Conservation (phyloP, 1,139 yeast genomes). For the Candida glucosophila region DNA sequence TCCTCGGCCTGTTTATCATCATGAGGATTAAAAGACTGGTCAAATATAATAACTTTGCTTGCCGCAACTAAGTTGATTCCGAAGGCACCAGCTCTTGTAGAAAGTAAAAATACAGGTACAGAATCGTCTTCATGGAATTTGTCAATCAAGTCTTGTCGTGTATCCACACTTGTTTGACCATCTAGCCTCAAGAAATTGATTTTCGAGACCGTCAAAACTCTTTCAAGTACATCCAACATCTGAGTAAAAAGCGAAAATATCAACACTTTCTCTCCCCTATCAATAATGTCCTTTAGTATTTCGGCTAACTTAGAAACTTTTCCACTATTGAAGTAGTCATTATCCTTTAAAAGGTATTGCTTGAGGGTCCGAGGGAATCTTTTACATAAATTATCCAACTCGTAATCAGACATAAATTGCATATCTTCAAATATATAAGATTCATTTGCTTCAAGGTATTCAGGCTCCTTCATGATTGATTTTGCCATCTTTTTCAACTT, state of each 20-base stretch:
- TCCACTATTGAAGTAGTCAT: slow-evolving; percentile 67
- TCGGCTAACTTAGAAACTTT: slow-evolving; percentile 53
- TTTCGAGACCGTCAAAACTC: slow-evolving; percentile 54
- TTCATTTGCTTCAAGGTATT: slow-evolving; percentile 66
- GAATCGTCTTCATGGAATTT: slow-evolving; percentile 74
- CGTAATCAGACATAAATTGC: slow-evolving; percentile 91
- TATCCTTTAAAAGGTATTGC: slow-evolving; percentile 43
- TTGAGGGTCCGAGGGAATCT: slow-evolving; percentile 62
- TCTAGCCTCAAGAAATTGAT: slow-evolving; percentile 80
- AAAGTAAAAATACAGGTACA: slow-evolving; percentile 78
- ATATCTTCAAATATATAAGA: slow-evolving; percentile 81
- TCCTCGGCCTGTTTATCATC: slow-evolving; percentile 99
- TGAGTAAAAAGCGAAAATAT: slow-evolving; percentile 91
- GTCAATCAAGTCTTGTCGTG: slow-evolving; percentile 87
- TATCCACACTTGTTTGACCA: slow-evolving; percentile 90
- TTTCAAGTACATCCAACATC: slow-evolving; percentile 78
- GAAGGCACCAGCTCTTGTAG: slow-evolving; percentile 97
- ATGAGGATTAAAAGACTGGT: slow-evolving; percentile 94
- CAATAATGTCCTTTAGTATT: slow-evolving; percentile 51
- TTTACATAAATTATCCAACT: slow-evolving; percentile 65
- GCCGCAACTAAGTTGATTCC: slow-evolving; percentile 97
- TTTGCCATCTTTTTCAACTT: slow-evolving; percentile 59
- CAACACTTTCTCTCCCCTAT: slow-evolving; percentile 61
- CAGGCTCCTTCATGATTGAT: slow-evolving; percentile 72
- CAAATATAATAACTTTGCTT: slow-evolving; percentile 82